Evolutionary conservation across 495 filamentous ascomycete species (phyloP), one percentile per base, ranked within the genome.

Genomic region (Penicillium antarcticum): DNA sequence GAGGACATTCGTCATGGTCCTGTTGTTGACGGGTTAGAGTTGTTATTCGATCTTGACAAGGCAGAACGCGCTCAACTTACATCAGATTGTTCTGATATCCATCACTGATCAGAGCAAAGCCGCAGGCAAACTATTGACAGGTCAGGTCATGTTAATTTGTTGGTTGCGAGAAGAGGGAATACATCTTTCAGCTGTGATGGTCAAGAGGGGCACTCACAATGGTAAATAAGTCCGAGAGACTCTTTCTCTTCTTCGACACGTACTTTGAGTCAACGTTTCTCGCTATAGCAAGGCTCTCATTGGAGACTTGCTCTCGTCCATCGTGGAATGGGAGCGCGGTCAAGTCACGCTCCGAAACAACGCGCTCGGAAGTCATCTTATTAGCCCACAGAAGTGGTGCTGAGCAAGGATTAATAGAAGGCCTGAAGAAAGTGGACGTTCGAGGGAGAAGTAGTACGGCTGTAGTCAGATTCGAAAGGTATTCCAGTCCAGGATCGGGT

Each of bases 31-130:
- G 5, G 40, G 37, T 23, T 18, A 31, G 9, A 10, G 13, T 26
- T 21, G n/a, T 9, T 32, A 12, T 37, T 14, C 26, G 8, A 21
- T 45, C 5, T 19, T 17, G 23, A 29, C 19, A 24, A 11, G 35
- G 40, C 18, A 8, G 13, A 19, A 13, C 36, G 9, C 39, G 16
- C 18, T 41, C 17, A 13, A 39, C 58, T 51, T 32, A 60, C 76
- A 79, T 80, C n/a, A 78, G 52, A 35, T 73, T 77, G 42, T 78
- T 79, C 43, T 79, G 75, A 45, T 80, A 80, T 42, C 77, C 77
- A 71, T 80, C 77, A 14, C 73, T 77, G 47, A 80, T 75, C 16
- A 79, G 58, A 7, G 77, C 77, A 48, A 70, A 73, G n/a, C 77
- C 77, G 19, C 71, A 65, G 31, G 72, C 71, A 35, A 76, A 71